Conservation (phyloP, 805 yeast genomes). For the Saccharomyces jurei region DNA sequence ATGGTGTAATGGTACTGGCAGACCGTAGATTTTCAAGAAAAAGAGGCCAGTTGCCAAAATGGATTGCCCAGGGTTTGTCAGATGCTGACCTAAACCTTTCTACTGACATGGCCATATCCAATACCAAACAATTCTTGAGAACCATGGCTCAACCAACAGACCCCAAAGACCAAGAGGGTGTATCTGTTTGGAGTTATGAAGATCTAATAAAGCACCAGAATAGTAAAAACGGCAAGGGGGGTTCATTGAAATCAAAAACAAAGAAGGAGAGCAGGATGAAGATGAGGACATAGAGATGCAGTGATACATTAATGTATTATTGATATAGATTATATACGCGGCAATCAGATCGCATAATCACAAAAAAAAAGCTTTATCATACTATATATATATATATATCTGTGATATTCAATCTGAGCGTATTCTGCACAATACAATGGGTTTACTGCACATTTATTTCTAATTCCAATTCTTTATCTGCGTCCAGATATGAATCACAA, state of each 20-base stretch:
- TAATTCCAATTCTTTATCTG: conserved; percentile 70
- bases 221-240: conserved; percentile 32
- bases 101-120: conserved; percentile 95
- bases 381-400: too few relatives aligned
- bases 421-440: not conserved
- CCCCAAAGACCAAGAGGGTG: conserved; percentile 86
- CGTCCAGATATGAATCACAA: conserved; percentile 88
- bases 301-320: conserved; percentile 3
- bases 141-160: conserved; percentile 91
- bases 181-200: conserved; percentile 82
- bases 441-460: conserved; percentile 37
- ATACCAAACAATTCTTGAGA: conserved; percentile 84
- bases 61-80: conserved; percentile 89
- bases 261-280: conserved; percentile 8
- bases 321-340: not conserved
- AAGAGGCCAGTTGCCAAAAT: conserved; percentile 82
- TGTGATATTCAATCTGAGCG: not conserved
- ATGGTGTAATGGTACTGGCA: conserved; percentile 96
- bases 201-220: conserved; percentile 55
- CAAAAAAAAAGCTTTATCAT: too few relatives aligned
- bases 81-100: conserved; percentile 90
- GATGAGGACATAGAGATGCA: conserved; percentile 24
- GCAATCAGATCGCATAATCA: not conserved
- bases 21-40: conserved; percentile 87
- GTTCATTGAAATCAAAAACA: conserved; percentile 3